phyloP scores from a whole-genome alignment of 2,329 filamentous ascomycete genomes.

The Pseudocercospora crystallina region DNA sequence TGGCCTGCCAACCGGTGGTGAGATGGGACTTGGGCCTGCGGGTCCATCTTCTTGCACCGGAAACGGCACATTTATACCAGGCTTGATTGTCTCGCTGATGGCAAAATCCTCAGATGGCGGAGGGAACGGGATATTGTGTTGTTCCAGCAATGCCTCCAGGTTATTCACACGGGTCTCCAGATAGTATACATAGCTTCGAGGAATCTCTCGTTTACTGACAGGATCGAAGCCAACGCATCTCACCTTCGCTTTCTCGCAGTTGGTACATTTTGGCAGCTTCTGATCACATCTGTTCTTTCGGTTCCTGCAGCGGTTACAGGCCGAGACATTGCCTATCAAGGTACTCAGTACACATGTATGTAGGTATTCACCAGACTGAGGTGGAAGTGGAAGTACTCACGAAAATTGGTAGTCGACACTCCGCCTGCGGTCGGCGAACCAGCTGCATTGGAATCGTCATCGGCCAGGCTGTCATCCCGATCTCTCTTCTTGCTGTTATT shows the following conservation, averaged over 20 bases:
- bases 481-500: slow-evolving; percentile 19
- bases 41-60: slow-evolving; percentile 26
- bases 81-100: slow-evolving; percentile 38
- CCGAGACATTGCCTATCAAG: slow-evolving; percentile 61
- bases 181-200: slow-evolving; percentile 86
- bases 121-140: slow-evolving; percentile 70
- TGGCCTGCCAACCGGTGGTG: slow-evolving; percentile 7
- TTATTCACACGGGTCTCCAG: slow-evolving; percentile 83
- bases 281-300: slow-evolving; percentile 96
- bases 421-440: slow-evolving; percentile 15
- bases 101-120: slow-evolving; percentile 65
- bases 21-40: too few relatives aligned
- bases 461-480: slow-evolving; percentile 9
- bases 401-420: slow-evolving; percentile 62
- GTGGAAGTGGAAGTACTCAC: slow-evolving; percentile 3
- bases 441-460: slow-evolving; percentile 6
- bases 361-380: too few relatives aligned
- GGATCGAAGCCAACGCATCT: slow-evolving; percentile 95
- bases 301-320: slow-evolving; percentile 87
- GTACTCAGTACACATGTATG: too few relatives aligned
- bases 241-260: slow-evolving; percentile 88
- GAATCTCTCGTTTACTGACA: slow-evolving; percentile 93
- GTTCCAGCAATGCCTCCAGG: slow-evolving; percentile 72
- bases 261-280: slow-evolving; percentile 82
- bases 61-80: slow-evolving; percentile 38